Evolutionary conservation across 352 stramenopile genomes (phyloP), one percentile per base, ranked within the genome.

Genomic region (Discostella stelligera): DNA sequence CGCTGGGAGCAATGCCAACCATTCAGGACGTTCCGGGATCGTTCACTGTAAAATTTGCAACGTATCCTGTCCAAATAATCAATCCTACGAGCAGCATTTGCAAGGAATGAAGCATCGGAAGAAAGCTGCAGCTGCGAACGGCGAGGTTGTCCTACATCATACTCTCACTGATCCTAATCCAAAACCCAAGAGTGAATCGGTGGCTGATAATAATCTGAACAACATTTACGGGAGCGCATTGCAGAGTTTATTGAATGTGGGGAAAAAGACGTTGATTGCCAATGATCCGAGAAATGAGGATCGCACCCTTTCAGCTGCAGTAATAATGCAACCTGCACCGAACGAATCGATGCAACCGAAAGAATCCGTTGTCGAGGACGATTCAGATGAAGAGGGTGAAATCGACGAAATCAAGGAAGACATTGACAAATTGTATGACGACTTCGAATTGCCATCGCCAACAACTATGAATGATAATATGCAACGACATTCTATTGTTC

Each of bases 371-470:
- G 32, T n/a, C 20, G 48, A 66, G 1, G 58, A 73, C 10, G 56
- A 71, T 14, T 72, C 64, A 2, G 73, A 80, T 59, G 75, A 83
- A 58, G 75, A 83, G 44, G 75, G 75, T 30, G 55, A 78, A 66
- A 74, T 83, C 25, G 68, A 83, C 37, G 75, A 83, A 55, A 68
- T 56, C 32, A 32, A 71, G 39, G 75, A 83, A 74, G 75, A 78
- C 23, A 71, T 83, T 61, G 44, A 61, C n/a, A 56, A 75, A 32
- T 58, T 83, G 46, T 83, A 83, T 18, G 71, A 79, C 68, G 75
- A 83, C 23, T 75, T 83, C 39, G 59, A 67, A 62, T 59, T 74
- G 32, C 41, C 63, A 10, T 9, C 56, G 9, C 23, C 49, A 32
- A 55, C 50, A 32, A 32, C 50, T 55, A 21, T 37, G 27, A 62